These are phyloP conservation scores for Lippia alba DNA, from an alignment of 305 asterid genomes.

Conservation along the genomic window DNA sequence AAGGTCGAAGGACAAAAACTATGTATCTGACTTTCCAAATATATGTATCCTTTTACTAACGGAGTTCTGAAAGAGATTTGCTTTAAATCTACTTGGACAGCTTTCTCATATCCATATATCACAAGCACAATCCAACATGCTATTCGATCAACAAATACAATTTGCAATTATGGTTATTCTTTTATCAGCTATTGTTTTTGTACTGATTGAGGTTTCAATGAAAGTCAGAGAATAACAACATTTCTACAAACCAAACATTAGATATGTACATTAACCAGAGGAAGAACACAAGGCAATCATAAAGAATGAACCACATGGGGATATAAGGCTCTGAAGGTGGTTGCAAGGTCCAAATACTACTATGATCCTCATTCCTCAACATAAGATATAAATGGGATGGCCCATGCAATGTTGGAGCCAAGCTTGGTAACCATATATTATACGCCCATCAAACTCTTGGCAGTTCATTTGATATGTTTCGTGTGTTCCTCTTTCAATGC, in stretches of 20 bases:
- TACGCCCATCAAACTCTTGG: conserved; percentile 15
- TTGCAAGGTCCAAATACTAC: not conserved
- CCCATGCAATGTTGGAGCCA: not conserved
- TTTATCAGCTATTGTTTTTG: not conserved
- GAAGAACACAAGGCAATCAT: not conserved
- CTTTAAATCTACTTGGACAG: conserved; percentile 10
- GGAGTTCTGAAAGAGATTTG: conserved; percentile 8
- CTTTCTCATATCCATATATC: not conserved
- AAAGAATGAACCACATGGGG: conserved; percentile 9
- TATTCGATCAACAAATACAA: not conserved
- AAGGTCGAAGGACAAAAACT: conserved; percentile 1
- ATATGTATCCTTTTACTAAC: not conserved
- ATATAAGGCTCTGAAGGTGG: conserved; percentile 21
- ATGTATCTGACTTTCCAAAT: not conserved
- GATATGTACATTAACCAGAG: not conserved
- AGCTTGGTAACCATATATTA: not conserved
- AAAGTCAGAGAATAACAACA: conserved; percentile 13
- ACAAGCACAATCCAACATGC: not conserved
- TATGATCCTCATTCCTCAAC: not conserved
- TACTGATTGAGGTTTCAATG: not conserved
- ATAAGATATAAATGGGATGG: conserved; percentile 2
- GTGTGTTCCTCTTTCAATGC: conserved; percentile 12
- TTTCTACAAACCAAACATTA: conserved; percentile 13
- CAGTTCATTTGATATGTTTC: conserved; percentile 15
- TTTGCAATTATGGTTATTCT: not conserved